Evolutionary conservation across 495 filamentous ascomycete species (phyloP).

Genomic region (Lasiosphaeriaceae sp.): DNA sequence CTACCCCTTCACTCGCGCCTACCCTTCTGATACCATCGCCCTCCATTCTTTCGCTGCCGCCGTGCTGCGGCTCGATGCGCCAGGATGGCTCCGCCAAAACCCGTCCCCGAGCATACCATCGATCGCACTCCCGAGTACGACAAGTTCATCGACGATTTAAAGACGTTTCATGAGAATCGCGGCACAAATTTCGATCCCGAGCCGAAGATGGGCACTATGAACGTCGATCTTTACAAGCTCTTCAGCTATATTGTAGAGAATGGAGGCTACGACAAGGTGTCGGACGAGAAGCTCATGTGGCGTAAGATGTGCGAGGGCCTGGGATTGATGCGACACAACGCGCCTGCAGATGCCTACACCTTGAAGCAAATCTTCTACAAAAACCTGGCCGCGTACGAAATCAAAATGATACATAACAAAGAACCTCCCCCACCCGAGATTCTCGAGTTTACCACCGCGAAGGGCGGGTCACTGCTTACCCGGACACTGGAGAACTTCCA

Average conservation of each 20-base stretch:
- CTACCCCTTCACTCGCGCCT: background rate
- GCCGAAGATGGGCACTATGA: conserved; percentile 66
- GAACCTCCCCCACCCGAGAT: conserved; percentile 80
- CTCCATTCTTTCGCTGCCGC: conserved; percentile 8
- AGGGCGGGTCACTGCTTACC: conserved; percentile 70
- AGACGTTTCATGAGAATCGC: conserved; percentile 63
- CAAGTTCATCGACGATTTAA: conserved; percentile 64
- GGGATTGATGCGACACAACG: conserved; percentile 54
- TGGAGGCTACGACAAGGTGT: conserved; percentile 79
- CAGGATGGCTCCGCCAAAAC: conserved; percentile 35
- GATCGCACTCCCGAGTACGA: conserved; percentile 60
- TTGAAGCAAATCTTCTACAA: conserved; percentile 82
- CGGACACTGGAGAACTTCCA: conserved; percentile 71
- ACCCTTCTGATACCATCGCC: background rate
- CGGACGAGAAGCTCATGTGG: conserved; percentile 76
- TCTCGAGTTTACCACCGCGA: conserved; percentile 69
- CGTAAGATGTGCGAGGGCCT: conserved; percentile 65
- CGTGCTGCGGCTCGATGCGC: conserved; percentile 22
- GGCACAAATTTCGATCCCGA: conserved; percentile 69
- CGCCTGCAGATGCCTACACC: conserved; percentile 68
- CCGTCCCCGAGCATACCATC: conserved; percentile 34
- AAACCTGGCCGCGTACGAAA: conserved; percentile 78
- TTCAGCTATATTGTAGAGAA: conserved; percentile 65
- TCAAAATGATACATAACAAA: conserved; percentile 62
- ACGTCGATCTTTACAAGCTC: conserved; percentile 66